Evolutionary conservation across 1,284 basidiomycete genomes (phyloP).

Genomic region (Anthracocystis walkeri): DNA sequence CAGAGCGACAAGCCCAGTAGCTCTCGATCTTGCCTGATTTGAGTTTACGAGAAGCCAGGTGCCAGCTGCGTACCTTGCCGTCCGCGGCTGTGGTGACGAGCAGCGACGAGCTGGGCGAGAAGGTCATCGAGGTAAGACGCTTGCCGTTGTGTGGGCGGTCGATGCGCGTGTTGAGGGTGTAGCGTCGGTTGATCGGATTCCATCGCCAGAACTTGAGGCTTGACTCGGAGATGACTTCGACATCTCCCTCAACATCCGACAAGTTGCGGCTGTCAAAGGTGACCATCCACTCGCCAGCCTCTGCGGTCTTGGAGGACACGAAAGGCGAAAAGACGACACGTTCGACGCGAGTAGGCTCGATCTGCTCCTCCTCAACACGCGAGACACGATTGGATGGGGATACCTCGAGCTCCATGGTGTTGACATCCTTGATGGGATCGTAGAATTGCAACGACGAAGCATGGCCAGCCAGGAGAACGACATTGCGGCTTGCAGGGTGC

Average conservation of each 20-base stretch:
- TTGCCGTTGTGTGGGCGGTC: conserved; percentile 84
- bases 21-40: conserved; percentile 57
- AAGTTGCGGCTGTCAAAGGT: conserved; percentile 80
- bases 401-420: conserved; percentile 89
- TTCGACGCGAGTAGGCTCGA: conserved; percentile 84
- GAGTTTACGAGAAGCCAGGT: conserved; percentile 47
- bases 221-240: conserved; percentile 78
- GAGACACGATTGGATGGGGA: conserved; percentile 93
- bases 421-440: conserved; percentile 78
- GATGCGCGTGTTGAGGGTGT: conserved; percentile 83
- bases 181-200: conserved; percentile 72
- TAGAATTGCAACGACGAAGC: conserved; percentile 93
- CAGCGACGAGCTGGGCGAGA: conserved; percentile 71
- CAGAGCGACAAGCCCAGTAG: conserved; percentile 65
- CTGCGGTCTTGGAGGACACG: conserved; percentile 24
- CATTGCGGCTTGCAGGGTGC: conserved; percentile 57
- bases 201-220: conserved; percentile 93
- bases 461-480: conserved; percentile 89
- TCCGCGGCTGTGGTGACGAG: conserved; percentile 79
- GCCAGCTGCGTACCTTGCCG: conserved; percentile 79
- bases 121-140: conserved; percentile 78
- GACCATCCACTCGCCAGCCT: conserved; percentile 82
- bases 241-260: conserved; percentile 20
- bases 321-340: conserved; percentile 76
- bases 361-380: conserved; percentile 80